Percentiles rank a stretch among this genome's conserved stretches.
phyloP scores from a whole-genome alignment of 2,329 filamentous ascomycete genomes.

The Cytospora leucostoma region DNA sequence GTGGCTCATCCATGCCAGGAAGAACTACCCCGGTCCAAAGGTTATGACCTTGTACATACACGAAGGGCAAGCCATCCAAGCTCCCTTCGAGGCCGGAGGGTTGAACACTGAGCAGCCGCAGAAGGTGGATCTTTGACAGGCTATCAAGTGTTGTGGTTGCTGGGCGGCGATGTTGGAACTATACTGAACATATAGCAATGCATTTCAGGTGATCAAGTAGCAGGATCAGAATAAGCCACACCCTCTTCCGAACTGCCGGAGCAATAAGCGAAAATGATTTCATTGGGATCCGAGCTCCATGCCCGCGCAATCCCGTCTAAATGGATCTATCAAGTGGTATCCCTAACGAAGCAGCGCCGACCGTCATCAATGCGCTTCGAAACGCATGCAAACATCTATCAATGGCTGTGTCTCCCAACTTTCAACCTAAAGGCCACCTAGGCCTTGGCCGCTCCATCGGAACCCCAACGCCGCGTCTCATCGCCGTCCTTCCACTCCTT shows the following conservation, averaged over 20 bases:
- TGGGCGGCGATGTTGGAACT: neutral
- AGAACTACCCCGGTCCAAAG: conserved; percentile 54
- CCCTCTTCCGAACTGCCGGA: neutral
- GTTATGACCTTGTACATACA: conserved; percentile 48
- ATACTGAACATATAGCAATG: neutral
- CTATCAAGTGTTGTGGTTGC: neutral
- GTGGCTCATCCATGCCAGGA: conserved; percentile 51
- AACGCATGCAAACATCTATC: neutral
- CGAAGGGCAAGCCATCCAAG: conserved; percentile 26
- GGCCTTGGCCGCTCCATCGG: conserved; percentile 39
- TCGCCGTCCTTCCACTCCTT: conserved; percentile 81
- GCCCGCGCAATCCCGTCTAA: conserved; percentile 11
- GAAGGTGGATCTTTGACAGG: neutral
- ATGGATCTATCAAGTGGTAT: conserved; percentile 27
- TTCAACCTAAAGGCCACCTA: neutral
- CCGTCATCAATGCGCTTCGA: conserved; percentile 4
- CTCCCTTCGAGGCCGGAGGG: conserved; percentile 24
- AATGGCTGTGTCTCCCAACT: neutral
- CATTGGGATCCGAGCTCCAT: neutral
- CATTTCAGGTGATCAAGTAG: too few species aligned
- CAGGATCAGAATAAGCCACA: too few species aligned
- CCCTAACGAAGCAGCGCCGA: conserved; percentile 5
- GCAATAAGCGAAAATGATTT: neutral
- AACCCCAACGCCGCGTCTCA: conserved; percentile 81
- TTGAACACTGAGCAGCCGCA: conserved; percentile 16